phyloP scores from a whole-genome alignment of 192 early-diverging fungal genomes.

The Rhizoclosmatium globosum region DNA sequence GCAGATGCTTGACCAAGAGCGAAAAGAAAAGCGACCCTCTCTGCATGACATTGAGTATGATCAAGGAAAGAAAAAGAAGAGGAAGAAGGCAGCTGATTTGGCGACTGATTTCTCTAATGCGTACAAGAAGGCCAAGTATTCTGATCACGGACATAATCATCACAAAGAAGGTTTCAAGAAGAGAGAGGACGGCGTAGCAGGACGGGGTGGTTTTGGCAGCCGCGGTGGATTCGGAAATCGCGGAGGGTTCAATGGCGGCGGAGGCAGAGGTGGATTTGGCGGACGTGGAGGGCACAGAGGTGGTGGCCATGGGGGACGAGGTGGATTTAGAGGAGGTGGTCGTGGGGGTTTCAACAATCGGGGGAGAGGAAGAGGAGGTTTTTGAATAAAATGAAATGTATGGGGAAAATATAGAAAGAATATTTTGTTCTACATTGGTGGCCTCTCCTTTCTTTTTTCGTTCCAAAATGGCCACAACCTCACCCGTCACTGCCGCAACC shows the following conservation, averaged over 20 bases:
- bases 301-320: slow-evolving; percentile 1
- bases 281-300: not conserved
- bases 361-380: not conserved
- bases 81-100: slow-evolving; percentile 11
- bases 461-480: too few species aligned
- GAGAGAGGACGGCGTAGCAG: not conserved
- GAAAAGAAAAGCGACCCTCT: slow-evolving; percentile 20
- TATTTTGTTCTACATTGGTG: not conserved
- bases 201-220: not conserved
- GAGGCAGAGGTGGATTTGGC: not conserved
- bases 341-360: slow-evolving; percentile 2
- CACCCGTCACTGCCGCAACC: not conserved
- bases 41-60: slow-evolving; percentile 40
- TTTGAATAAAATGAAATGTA: too few species aligned
- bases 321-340: slow-evolving; percentile 24
- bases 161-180: not conserved
- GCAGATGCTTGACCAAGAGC: not conserved
- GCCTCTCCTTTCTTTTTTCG: not conserved
- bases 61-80: slow-evolving; percentile 38
- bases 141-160: not conserved
- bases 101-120: not conserved
- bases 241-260: not conserved
- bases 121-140: not conserved
- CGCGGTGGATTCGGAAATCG: slow-evolving; percentile 21
- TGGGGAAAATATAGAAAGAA: not conserved